Evolutionary conservation across 257 asterid genomes (phyloP).

Genomic region (Catharanthus roseus): DNA sequence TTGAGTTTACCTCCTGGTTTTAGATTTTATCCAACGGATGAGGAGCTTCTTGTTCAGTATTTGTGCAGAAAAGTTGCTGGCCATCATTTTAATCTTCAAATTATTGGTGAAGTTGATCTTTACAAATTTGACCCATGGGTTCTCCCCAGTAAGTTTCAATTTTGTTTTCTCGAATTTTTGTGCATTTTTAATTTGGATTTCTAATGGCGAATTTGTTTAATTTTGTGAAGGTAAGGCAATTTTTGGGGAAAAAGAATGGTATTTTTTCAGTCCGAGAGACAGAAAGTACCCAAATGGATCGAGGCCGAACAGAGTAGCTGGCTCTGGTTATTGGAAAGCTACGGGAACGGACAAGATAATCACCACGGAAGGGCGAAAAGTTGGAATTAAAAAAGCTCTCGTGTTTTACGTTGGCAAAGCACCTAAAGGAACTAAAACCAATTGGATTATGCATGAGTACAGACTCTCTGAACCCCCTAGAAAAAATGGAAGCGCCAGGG

Average conservation of each 20-base stretch:
- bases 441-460: slow-evolving; percentile 95
- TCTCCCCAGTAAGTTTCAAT: slow-evolving; percentile 53
- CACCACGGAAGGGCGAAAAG: slow-evolving; percentile 60
- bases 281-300: slow-evolving; percentile 89
- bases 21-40: slow-evolving; percentile 83
- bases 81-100: slow-evolving; percentile 45
- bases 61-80: slow-evolving; percentile 71
- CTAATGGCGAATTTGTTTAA: background rate
- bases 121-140: slow-evolving; percentile 84
- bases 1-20: slow-evolving; percentile 88
- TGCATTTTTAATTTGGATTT: background rate
- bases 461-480: slow-evolving; percentile 42
- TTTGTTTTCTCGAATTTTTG: too few relatives aligned
- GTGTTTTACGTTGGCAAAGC: slow-evolving; percentile 89
- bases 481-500: slow-evolving; percentile 51
- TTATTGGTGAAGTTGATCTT: slow-evolving; percentile 68
- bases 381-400: slow-evolving; percentile 82
- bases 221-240: slow-evolving; percentile 50
- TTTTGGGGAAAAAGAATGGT: slow-evolving; percentile 92
- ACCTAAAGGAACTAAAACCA: slow-evolving; percentile 81
- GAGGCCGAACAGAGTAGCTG: slow-evolving; percentile 79
- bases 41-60: slow-evolving; percentile 79
- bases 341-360: slow-evolving; percentile 77
- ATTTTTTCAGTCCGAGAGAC: slow-evolving; percentile 81
- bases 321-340: slow-evolving; percentile 93